Evolutionary conservation across 2,329 filamentous ascomycete species (phyloP).

Genomic region (Polychaeton citri): DNA sequence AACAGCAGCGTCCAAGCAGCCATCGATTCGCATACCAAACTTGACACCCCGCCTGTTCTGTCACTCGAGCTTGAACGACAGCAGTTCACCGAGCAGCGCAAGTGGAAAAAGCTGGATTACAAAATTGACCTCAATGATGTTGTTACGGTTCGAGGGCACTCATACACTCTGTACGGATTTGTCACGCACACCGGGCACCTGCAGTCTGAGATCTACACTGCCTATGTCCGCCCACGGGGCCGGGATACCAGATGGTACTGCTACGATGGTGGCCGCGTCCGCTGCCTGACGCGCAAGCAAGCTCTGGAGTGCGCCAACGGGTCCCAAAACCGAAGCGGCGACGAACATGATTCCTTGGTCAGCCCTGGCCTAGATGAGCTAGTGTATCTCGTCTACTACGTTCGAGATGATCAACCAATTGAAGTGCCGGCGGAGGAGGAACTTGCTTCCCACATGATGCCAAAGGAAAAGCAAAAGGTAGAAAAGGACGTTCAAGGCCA

Average conservation of each 20-base stretch:
- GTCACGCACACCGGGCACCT: constrained; percentile 44
- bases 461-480: not conserved
- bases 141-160: constrained; percentile 32
- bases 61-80: constrained; percentile 44
- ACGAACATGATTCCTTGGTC: not conserved
- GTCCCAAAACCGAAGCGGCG: not conserved
- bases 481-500: not conserved
- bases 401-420: constrained; percentile 36
- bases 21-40: constrained; percentile 18
- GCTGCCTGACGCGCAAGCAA: constrained; percentile 42
- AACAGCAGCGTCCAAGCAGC: constrained; percentile 28
- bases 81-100: constrained; percentile 38
- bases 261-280: constrained; percentile 40
- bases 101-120: constrained; percentile 45
- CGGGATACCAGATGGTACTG: constrained; percentile 45
- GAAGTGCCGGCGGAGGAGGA: constrained; percentile 16
- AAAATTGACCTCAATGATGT: constrained; percentile 43
- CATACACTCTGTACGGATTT: constrained; percentile 47
- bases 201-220: constrained; percentile 45
- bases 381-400: constrained; percentile 43
- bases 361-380: constrained; percentile 15
- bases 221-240: constrained; percentile 45
- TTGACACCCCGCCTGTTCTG: constrained; percentile 20
- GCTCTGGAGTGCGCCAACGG: constrained; percentile 25
- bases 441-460: not conserved